Evolutionary conservation across 345 rosid genomes (phyloP), one percentile per base, ranked within the genome.

Genomic region (Dipteronia dyeriana): DNA sequence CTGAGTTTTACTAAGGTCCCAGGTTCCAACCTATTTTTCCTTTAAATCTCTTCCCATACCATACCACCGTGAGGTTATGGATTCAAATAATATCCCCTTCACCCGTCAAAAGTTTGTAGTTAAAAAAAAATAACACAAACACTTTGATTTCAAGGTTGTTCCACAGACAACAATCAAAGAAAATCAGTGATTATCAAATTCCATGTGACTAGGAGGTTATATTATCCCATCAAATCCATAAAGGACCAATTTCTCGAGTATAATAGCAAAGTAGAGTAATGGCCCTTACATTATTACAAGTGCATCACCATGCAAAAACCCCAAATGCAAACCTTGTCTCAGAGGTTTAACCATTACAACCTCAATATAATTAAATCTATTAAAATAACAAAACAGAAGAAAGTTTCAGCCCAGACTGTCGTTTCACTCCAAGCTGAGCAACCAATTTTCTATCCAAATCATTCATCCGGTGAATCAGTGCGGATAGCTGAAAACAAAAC

Each of bases 401-500:
- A 73, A 23, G 47, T 19, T 43, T n/a, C 29, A 0, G 19, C 10
- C 4, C 38, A 29, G 43, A 20, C 25, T 19, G 54, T 9, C 65
- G 19, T 10, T 43, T 41, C 77, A 29, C 49, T 74, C 70, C 76
- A 26, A 14, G 25, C 49, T 2, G 14, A 25, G 60, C 65, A 57
- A 62, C 41, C 45, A 16, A 6, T 63, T 57, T 62, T 25, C 45
- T 39, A 29, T 26, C 19, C 26, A 2, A 13, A 45, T 74, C 67
- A 74, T 47, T 3, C 77, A 11, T 74, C 70, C 0, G 77, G 70
- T 6, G 77, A 45, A 49, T 74, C 70, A 4, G 70, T 47, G 3
- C 77, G 77, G 13, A 49, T 2, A 74, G 77, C 77, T 74, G 77
- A 49, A 9, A 74, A 74, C 49, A 74, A 29, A 63, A 64, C 26